Base-by-base conservation (phyloP, 2,329 filamentous ascomycete species). In the Fusarium robinianum region DNA sequence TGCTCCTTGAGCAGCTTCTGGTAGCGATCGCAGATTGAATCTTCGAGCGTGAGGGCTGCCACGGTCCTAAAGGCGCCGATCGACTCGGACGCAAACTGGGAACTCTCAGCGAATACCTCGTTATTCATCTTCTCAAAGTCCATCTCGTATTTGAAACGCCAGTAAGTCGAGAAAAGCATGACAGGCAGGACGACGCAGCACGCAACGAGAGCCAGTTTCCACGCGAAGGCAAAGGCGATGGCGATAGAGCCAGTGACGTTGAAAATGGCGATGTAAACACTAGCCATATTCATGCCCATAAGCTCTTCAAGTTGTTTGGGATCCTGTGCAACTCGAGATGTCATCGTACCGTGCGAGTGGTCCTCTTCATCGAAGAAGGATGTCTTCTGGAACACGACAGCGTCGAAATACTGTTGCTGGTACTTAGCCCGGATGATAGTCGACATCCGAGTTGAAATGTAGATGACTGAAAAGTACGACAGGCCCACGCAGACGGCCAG, bases 31-130 rank as follows among this genome's bases (percentile, higher is more conserved):
- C 77, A 73, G 46, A 90, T 87, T 10, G 74, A 71, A 44, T 83
- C 75, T 61, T 90, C 87, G 60, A 90, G 78, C 1, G 83, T 87
- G 12, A 90, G 72, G 1, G 84, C 78, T 0, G 83, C 72, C 5
- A 90, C 87, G 0, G 87, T 90, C 8, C 87, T 77, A 63, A 88
- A 88, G 0, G 86, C 86, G 2, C 82, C 78, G 26, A 90, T 87
- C 4, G 85, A 80, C 63, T 91, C 87, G 1, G 85, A 80, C 0
- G 85, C 87, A 55, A 90, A 89, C 57, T 87, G 81, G 14, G 86
- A 87, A 58, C 84, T 88, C 53, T 85, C 80, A 11, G 79, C 76
- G 54, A 88, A 90, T 0, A 88, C 83, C 8, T 75, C 76, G 1
- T 79, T 77, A 53, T 86, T 87, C 74, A 87, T 79, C 55, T 79